Evolutionary conservation across 129 eudicot genomes (phyloP), one percentile per base, ranked within the genome.

Genomic region (Saposhnikovia divaricata): DNA sequence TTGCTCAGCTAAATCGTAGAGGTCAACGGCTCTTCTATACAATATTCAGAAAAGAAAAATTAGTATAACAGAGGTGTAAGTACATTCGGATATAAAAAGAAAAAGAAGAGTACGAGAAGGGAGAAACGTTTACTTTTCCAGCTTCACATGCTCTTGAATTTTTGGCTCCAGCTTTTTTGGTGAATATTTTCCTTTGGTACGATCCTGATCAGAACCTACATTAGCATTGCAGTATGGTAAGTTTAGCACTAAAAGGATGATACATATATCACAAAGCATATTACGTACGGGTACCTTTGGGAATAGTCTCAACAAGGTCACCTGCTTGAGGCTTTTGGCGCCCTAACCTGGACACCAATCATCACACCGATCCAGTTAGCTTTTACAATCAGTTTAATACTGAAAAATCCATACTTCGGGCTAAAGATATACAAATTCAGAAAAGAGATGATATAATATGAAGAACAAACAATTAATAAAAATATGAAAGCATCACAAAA

Each of bases 271-370:
- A 79, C 72, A 71, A 11, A 69, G 37, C 37, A 48, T 61, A 83
- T 18, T 70, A 86, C 72, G 47, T 37, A 34, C 1, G 37, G 37
- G 37, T 34, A 90, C 93, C 98, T 87, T 83, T 90, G n/a, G 81
- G 87, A 48, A 79, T 76, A 77, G 81, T 90, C 75, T 86, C 88
- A 78, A 82, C 78, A 63, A 80, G 81, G 73, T 84, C 87, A 61
- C 87, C 78, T 72, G 86, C 87, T 70, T 87, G 87, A 76, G 46
- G 90, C 83, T 86, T 88, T 74, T 83, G 86, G 75, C 69, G 79
- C 74, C 80, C 79, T 82, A 80, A 77, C 81, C 91, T 87, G 87
- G 71, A 77, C 9, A 79, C n/a, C 77, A 82, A 68, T 74, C 74
- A 84, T 77, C 74, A 50, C 15, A 76, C 61, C 23, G 72, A 80